These are phyloP conservation scores for Sungouiozyma intestinalis DNA, from an alignment of 805 yeast species.

Conservation along the genomic window DNA sequence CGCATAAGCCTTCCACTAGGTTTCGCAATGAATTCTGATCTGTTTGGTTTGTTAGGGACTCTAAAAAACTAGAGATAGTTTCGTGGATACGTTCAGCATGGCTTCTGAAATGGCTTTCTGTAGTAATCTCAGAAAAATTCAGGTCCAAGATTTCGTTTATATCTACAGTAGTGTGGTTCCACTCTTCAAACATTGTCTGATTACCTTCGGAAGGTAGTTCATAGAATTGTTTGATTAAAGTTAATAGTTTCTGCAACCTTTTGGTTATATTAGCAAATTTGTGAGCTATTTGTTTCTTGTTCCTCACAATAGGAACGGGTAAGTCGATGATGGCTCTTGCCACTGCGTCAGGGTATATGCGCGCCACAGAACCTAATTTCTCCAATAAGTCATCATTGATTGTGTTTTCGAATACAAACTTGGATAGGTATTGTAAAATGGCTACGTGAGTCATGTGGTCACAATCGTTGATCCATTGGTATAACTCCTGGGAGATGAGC, in stretches of 20 bases:
- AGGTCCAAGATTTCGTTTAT: not conserved
- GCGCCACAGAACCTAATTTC: conserved; percentile 45
- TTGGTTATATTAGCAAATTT: conserved; percentile 42
- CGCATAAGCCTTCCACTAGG: not conserved
- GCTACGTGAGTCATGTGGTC: conserved; percentile 52
- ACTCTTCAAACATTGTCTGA: not conserved
- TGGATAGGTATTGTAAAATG: conserved; percentile 49
- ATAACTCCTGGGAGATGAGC: conserved; percentile 37
- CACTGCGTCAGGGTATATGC: conserved; percentile 38
- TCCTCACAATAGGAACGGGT: conserved; percentile 40
- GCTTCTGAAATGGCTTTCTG: not conserved
- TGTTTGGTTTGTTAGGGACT: not conserved
- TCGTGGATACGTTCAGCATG: not conserved
- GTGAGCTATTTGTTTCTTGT: conserved; percentile 43
- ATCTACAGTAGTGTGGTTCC: not conserved
- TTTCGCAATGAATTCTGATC: not conserved
- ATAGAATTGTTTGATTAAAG: conserved; percentile 24
- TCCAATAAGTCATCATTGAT: conserved; percentile 34
- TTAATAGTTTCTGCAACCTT: conserved; percentile 43
- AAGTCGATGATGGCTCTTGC: conserved; percentile 33
- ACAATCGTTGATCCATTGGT: conserved; percentile 58
- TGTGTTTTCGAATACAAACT: conserved; percentile 34
- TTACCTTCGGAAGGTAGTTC: not conserved
- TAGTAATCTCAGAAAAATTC: not conserved
- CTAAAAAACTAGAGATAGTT: not conserved